phyloP scores from a whole-genome alignment of 139 green algal genomes.

The Bryopsis sp. region DNA sequence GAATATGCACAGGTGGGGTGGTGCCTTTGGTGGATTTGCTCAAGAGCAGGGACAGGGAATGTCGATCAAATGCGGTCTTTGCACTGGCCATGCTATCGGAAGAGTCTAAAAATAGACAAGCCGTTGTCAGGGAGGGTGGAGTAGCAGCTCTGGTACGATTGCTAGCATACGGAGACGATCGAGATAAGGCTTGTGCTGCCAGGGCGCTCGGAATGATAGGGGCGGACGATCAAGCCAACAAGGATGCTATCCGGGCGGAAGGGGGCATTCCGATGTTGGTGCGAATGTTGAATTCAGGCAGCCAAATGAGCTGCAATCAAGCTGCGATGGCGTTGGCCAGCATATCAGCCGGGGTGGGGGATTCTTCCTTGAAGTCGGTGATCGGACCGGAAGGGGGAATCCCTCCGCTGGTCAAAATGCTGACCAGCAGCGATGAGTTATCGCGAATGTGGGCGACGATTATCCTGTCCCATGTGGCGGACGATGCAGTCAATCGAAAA shows the following conservation, averaged over 20 bases:
- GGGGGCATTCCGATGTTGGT: conserved; percentile 15
- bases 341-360: neutral
- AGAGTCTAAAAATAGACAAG: neutral
- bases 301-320: neutral
- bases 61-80: conserved; percentile 15
- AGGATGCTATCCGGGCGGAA: conserved; percentile 3
- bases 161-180: conserved; percentile 5
- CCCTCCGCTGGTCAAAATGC: neutral
- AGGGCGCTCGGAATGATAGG: neutral
- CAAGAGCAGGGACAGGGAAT: conserved; percentile 16
- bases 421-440: neutral
- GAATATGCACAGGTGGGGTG: conserved; percentile 13
- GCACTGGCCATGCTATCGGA: neutral
- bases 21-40: conserved; percentile 11
- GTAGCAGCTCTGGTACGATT: conserved; percentile 1
- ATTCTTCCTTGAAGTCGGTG: neutral
- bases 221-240: neutral
- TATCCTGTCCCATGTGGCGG: conserved; percentile 8
- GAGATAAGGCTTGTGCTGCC: conserved; percentile 16
- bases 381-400: conserved; percentile 9
- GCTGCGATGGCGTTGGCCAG: conserved; percentile 11
- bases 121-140: conserved; percentile 5
- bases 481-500: neutral
- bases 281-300: conserved; percentile 1
- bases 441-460: conserved; percentile 17